Percentiles rank a stretch among this genome's conserved stretches.
Conservation (phyloP, 2,329 filamentous ascomycete genomes). For the Colletotrichum limetticola region DNA sequence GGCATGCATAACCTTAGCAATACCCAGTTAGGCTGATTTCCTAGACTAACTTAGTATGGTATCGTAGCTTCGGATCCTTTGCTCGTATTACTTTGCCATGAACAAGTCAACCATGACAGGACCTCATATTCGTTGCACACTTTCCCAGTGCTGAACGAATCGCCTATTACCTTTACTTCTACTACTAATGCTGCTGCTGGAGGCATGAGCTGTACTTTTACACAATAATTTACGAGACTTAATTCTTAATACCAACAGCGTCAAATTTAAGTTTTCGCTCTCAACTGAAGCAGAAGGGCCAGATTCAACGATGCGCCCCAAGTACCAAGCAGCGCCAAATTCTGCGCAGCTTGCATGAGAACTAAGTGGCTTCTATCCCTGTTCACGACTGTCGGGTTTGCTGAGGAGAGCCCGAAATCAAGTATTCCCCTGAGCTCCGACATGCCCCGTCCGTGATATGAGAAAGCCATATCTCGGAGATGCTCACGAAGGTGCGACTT, state of each 20-base stretch:
- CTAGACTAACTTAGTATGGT: no score
- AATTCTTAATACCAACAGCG: neutral
- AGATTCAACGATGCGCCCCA: constrained; percentile 15
- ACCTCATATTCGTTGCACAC: neutral
- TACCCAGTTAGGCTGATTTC: neutral
- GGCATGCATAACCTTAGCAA: constrained; percentile 8
- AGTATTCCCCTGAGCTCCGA: neutral
- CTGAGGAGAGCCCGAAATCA: neutral
- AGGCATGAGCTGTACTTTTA: no score
- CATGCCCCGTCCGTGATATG: neutral
- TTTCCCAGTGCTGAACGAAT: neutral
- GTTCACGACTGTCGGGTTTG: neutral
- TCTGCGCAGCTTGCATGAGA: constrained; percentile 7
- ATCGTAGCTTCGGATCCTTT: neutral
- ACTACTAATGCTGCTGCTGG: no score
- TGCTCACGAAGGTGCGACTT: neutral
- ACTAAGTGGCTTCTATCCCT: neutral
- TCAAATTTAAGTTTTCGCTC: neutral
- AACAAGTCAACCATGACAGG: neutral
- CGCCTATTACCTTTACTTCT: no score
- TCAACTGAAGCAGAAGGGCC: neutral
- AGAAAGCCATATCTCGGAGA: neutral
- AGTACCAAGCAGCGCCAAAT: constrained; percentile 8
- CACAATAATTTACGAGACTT: no score
- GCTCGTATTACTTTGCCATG: neutral